These are phyloP conservation scores for Kuraishia piskuri DNA, from an alignment of 805 yeast species.

Conservation along the genomic window DNA sequence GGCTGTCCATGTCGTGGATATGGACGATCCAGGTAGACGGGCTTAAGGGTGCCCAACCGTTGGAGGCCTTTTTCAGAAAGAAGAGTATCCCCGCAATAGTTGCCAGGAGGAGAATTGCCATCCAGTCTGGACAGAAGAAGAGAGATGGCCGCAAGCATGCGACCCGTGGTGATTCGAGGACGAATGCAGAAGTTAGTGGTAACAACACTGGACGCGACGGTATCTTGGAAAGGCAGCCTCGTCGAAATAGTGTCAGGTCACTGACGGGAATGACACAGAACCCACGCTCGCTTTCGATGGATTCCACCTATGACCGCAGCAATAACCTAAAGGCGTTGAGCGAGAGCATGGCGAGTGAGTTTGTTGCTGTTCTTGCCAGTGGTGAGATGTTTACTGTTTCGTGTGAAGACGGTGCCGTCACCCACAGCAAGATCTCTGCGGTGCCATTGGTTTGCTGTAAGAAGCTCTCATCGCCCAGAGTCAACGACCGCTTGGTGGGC, in stretches of 20 bases:
- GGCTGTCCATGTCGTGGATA: constrained; percentile 43
- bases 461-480: constrained; percentile 59
- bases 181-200: background rate
- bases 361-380: constrained; percentile 40
- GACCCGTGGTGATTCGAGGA: background rate
- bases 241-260: background rate
- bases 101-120: constrained; percentile 17
- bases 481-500: constrained; percentile 62
- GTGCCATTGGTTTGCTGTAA: constrained; percentile 40
- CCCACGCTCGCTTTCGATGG: constrained; percentile 19
- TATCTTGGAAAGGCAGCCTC: constrained; percentile 14
- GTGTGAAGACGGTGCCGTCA: constrained; percentile 38
- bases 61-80: constrained; percentile 55
- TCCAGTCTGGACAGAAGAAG: background rate
- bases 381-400: constrained; percentile 43
- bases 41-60: constrained; percentile 26
- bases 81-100: constrained; percentile 39
- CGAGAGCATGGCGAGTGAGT: constrained; percentile 28
- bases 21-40: constrained; percentile 42
- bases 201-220: constrained; percentile 19
- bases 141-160: background rate
- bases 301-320: constrained; percentile 22
- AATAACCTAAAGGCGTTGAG: constrained; percentile 19
- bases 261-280: background rate
- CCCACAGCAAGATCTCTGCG: constrained; percentile 21